These are phyloP conservation scores for Candida succiphila DNA, from an alignment of 805 yeast species.

Conservation along the genomic window DNA sequence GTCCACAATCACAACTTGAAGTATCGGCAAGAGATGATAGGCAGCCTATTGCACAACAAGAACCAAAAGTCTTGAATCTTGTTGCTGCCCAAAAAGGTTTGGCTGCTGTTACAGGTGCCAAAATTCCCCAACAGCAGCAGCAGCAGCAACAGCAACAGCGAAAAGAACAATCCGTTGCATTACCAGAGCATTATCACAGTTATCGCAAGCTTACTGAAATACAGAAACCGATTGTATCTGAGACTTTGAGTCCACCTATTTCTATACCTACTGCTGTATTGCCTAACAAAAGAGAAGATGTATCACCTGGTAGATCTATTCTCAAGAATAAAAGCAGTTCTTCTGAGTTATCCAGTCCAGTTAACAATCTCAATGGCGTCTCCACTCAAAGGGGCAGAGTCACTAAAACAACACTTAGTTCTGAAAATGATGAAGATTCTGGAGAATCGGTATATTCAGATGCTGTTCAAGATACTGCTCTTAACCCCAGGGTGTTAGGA, in stretches of 20 bases:
- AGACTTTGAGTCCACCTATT: not conserved
- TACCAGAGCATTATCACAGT: slow-evolving; percentile 3
- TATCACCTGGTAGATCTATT: slow-evolving; percentile 13
- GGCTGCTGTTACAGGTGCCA: not conserved
- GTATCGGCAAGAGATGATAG: no score
- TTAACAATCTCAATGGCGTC: not conserved
- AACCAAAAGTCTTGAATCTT: not conserved
- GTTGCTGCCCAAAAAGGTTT: not conserved
- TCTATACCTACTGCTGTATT: not conserved
- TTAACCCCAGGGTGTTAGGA: no score
- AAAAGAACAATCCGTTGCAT: not conserved
- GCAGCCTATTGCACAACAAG: not conserved
- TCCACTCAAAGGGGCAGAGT: not conserved
- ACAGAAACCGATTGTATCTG: not conserved
- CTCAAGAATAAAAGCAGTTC: slow-evolving; percentile 5
- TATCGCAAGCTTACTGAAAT: slow-evolving; percentile 9
- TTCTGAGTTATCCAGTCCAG: not conserved
- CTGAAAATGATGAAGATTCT: slow-evolving; percentile 8
- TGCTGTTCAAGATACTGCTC: slow-evolving; percentile 15
- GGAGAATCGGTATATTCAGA: slow-evolving; percentile 15
- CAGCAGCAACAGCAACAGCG: slow-evolving; percentile 7
- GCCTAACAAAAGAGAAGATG: not conserved
- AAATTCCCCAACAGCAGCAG: slow-evolving; percentile 5
- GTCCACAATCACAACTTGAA: no score
- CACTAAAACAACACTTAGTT: not conserved